Base-by-base conservation (phyloP, 805 yeast species). In the Millerago galiae region DNA sequence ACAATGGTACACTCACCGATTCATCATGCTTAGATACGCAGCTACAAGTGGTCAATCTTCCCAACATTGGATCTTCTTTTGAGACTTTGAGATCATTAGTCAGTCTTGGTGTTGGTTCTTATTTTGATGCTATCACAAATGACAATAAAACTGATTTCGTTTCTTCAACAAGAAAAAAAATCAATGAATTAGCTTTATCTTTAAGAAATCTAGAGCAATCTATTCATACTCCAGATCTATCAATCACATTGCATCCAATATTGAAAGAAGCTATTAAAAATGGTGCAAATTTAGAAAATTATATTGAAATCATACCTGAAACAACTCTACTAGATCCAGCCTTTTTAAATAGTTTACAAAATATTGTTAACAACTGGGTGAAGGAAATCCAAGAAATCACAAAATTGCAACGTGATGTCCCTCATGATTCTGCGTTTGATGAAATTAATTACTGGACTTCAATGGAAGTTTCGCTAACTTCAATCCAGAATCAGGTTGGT, bases 371-470 rank as follows among this genome's bases (percentile, higher is more conserved):
- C 52, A 65, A 66, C 3, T 90, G 97, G 97, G 76, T 81, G 14
- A 75, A 70, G 46, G 73, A 75, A 28, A 74, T 81, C 12, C 81
- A 79, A 47, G 59, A 68, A 1, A 65, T 87, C 6, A 75, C 88
- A 0, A 65, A 66, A 18, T 53, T 81, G 18, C 59, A 72, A 11
- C 74, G 79, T 35, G 74, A 74, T 24, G 76, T 83, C 0, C 46
- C 62, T 0, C 78, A 73, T 24, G 88, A 85, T 2, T 62, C 77
- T 0, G 70, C 77, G 1, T 50, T 61, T 2, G 88, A 83, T 33
- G 97, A 90, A 53, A 68, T 83, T 3, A 75, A 71, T 37, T 89
- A 84, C 50, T 90, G 97, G 97, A 63, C 67, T 8, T 74, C 87
- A 0, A 68, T 85, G 66, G 91, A 85, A 52, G 55, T 61, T 2